Percentiles rank a stretch among this genome's conserved stretches.
These are phyloP conservation scores for Aegle marmelos DNA, from an alignment of 345 rosid species.

Conservation along the genomic window DNA sequence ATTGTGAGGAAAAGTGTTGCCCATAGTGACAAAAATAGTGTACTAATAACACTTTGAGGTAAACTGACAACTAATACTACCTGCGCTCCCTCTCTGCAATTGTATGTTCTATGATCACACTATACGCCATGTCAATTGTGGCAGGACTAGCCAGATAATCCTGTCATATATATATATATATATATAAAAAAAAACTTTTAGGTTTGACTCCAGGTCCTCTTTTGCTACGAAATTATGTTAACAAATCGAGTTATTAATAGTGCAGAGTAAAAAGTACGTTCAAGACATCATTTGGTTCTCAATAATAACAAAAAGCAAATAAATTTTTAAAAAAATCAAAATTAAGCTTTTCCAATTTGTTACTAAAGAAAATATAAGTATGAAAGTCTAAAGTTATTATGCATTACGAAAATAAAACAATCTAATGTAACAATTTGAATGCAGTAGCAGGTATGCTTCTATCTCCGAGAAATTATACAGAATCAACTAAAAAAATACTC, in stretches of 20 bases:
- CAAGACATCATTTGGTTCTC: background rate
- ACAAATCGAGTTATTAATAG: background rate
- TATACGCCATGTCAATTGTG: conserved; percentile 81
- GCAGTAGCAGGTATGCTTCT: background rate
- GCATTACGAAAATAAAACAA: background rate
- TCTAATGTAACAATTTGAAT: background rate
- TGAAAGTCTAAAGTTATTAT: no score
- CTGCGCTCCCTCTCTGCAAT: conserved; percentile 97
- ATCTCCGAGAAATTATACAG: background rate
- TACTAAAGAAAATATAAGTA: background rate
- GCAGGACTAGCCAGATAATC: conserved; percentile 78
- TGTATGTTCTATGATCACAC: conserved; percentile 86
- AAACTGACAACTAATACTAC: conserved; percentile 29
- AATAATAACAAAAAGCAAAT: background rate
- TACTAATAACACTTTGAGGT: background rate
- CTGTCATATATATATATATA: conserved; percentile 48
- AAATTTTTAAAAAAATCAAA: background rate
- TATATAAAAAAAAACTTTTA: no score
- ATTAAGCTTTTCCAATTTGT: background rate
- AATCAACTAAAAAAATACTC: background rate
- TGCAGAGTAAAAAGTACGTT: background rate
- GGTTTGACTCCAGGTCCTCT: background rate
- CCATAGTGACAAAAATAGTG: background rate
- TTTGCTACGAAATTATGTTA: background rate
- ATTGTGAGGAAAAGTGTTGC: conserved; percentile 26